Conservation (phyloP, 306 rosid genomes). For the Oxytropis ochrocephala region DNA sequence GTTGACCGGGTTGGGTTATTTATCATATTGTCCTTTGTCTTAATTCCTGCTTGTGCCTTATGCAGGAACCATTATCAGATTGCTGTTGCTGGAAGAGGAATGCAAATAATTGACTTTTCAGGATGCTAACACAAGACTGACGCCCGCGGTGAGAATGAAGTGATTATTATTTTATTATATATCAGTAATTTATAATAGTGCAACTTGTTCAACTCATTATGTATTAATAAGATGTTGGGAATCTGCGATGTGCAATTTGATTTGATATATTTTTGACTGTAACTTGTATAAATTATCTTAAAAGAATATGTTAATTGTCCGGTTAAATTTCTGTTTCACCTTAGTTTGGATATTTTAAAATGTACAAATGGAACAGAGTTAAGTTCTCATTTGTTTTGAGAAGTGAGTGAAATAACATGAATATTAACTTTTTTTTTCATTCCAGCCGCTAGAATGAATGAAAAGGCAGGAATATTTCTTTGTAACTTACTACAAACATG, state of each 20-base stretch:
- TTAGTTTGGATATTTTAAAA: no score
- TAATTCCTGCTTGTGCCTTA: neutral
- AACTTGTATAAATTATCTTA: neutral
- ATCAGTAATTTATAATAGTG: neutral
- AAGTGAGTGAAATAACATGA: no score
- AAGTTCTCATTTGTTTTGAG: no score
- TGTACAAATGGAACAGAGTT: no score
- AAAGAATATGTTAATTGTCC: neutral
- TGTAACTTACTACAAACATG: no score
- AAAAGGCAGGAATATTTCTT: no score
- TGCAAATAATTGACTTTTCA: conserved; percentile 79
- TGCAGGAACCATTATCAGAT: conserved; percentile 79
- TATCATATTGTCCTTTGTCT: conserved; percentile 2
- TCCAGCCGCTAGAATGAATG: no score
- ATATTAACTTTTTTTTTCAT: no score
- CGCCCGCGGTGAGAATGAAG: conserved; percentile 21
- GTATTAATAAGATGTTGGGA: neutral
- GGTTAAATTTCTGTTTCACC: no score
- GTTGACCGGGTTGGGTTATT: conserved; percentile 6
- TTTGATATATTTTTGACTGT: neutral
- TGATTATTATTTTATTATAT: neutral
- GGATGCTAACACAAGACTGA: conserved; percentile 16
- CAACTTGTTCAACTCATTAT: neutral
- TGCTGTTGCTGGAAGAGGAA: conserved; percentile 92
- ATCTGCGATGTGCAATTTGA: neutral